A percentile compares a stretch with the other conserved stretches of the same genome.
These are phyloP conservation scores for Paracorniculantispora psalliotae DNA, from an alignment of 2,329 filamentous ascomycete genomes.

Conservation along the genomic window DNA sequence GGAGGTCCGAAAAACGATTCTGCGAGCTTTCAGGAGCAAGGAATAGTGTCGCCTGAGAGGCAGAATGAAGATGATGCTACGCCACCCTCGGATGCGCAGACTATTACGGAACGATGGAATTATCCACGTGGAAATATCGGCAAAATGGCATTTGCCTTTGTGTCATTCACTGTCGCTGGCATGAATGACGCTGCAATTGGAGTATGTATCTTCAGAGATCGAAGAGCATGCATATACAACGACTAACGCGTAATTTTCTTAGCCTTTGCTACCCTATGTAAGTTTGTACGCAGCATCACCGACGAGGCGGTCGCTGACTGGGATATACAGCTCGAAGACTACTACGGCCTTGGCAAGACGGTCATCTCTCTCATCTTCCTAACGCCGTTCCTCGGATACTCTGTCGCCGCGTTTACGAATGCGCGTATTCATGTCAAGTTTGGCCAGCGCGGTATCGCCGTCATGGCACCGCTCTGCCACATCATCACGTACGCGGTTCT, in stretches of 20 bases:
- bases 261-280: slow-evolving; percentile 38
- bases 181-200: slow-evolving; percentile 60
- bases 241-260: slow-evolving; percentile 18
- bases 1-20: background rate
- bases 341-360: slow-evolving; percentile 56
- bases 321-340: slow-evolving; percentile 47
- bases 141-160: slow-evolving; percentile 41
- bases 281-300: slow-evolving; percentile 10
- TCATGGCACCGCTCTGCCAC: slow-evolving; percentile 58
- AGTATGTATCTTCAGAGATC: slow-evolving; percentile 31
- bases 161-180: slow-evolving; percentile 56
- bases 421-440: slow-evolving; percentile 53
- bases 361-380: slow-evolving; percentile 60
- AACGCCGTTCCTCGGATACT: slow-evolving; percentile 60
- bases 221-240: background rate
- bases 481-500: slow-evolving; percentile 57
- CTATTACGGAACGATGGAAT: slow-evolving; percentile 31
- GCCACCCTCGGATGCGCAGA: slow-evolving; percentile 24
- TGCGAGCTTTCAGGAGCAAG: background rate
- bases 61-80: slow-evolving; percentile 1
- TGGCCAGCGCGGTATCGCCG: slow-evolving; percentile 62
- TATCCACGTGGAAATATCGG: slow-evolving; percentile 28
- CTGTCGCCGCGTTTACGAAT: slow-evolving; percentile 55
- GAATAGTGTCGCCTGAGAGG: background rate
- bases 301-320: background rate